Base-by-base conservation (phyloP, 2,329 filamentous ascomycete species). In the Hymenoscyphus albidus region DNA sequence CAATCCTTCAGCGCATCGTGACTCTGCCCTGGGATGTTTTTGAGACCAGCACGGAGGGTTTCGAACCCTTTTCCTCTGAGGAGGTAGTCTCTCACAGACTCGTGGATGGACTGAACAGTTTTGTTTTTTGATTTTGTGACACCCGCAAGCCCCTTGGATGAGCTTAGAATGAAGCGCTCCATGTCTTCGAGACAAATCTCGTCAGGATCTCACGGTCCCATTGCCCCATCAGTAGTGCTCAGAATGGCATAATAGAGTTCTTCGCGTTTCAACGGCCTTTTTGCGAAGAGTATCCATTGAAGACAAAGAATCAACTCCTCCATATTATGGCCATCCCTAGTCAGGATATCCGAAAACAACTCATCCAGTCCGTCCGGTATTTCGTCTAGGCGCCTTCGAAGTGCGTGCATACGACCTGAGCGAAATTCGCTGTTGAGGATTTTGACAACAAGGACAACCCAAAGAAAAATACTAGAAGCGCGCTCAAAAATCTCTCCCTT, bases 221-320 rank as follows among this genome's bases (percentile, higher is more conserved):
- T 68, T 3, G 64, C 48, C 63, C 64, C 63, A 16, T 68, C 60
- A 2, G 72, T 54, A 51, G 58, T 18, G 61, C 69, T 44, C 57
- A 67, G 59, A 39, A 70, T 59, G 16, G 70, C 69, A 31, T 68
- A 70, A 38, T 72, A 72, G 31, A 71, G 65, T 31, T 70, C 69
- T 16, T 66, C 62, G n/a, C 62, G 69, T 27, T 70, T 70, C n/a
- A 70, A 56, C 57, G 69, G 68, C 57, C 67, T 64, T 60, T 27
- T 62, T 14, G 85, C 77, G 31, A 79, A 86, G 0, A 88, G 74
- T 0, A 88, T 75, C 81, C 81, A 87, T 22, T 82, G 78, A 0
- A 88, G 65, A 38, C 80, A 85, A 0, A 83, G 67, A 0, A 78
- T 62, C 0, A 86, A 67, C 0, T 77, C 73, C 0, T 80, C 73